A percentile compares a stretch with the other conserved stretches of the same genome.
Conservation (phyloP, 192 early-diverging fungal species). For the Podochytrium sp. region DNA sequence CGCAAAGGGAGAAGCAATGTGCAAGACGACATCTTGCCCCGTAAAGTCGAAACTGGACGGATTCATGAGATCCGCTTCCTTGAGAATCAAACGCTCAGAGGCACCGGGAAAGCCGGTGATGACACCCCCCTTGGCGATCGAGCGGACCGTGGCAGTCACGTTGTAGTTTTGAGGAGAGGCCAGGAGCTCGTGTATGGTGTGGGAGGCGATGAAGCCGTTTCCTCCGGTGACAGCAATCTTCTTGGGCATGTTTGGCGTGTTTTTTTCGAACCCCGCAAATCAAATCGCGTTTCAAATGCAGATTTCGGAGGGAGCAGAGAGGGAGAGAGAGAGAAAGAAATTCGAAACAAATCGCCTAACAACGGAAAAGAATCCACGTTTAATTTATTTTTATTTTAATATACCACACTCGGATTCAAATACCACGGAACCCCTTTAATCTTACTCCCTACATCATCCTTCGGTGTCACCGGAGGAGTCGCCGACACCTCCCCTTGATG, state of each 20-base stretch:
- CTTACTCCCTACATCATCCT: no score
- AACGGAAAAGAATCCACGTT: no score
- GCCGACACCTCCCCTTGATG: no score
- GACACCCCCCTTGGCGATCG: background rate
- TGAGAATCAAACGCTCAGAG: background rate
- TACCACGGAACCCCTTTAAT: no score
- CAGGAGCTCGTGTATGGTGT: constrained; percentile 11
- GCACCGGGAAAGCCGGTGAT: background rate
- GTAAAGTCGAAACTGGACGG: background rate
- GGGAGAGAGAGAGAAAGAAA: no score
- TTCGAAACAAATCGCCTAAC: no score
- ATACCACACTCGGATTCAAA: no score
- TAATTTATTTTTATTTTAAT: no score
- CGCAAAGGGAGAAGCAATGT: constrained; percentile 45
- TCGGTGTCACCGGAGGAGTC: no score
- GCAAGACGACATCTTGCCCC: constrained; percentile 39
- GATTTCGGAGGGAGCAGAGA: no score
- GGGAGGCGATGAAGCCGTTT: constrained; percentile 20
- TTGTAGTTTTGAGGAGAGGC: background rate
- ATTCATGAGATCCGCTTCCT: constrained; percentile 3
- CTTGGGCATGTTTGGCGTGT: background rate
- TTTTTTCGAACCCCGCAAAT: no score
- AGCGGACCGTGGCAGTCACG: constrained; percentile 9
- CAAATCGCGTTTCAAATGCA: no score
- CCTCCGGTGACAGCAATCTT: constrained; percentile 11